Conservation (phyloP, 148 eudicot species). For the Chenopodium suecicum region DNA sequence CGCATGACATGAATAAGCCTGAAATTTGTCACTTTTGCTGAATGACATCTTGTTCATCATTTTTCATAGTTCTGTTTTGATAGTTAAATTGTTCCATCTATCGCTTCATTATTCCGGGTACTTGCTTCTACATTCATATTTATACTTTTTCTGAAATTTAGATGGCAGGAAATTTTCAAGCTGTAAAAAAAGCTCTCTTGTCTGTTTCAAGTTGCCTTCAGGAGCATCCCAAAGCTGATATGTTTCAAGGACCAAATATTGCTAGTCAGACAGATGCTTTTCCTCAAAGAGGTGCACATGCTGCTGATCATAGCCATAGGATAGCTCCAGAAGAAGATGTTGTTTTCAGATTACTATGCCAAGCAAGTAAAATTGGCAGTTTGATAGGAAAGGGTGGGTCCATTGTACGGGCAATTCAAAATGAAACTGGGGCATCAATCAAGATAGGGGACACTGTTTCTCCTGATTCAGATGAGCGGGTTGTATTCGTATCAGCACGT, state of each 20-base stretch:
- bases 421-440: conserved; percentile 61
- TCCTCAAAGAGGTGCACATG: conserved; percentile 24
- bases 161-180: conserved; percentile 51
- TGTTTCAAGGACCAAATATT: neutral
- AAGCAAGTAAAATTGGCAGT: conserved; percentile 47
- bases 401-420: conserved; percentile 40
- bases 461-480: conserved; percentile 51
- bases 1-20: neutral
- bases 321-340: conserved; percentile 56
- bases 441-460: conserved; percentile 45
- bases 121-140: neutral
- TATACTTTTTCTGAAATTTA: conserved; percentile 23
- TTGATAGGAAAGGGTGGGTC: conserved; percentile 65
- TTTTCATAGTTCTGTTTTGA: neutral
- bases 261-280: conserved; percentile 22
- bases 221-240: conserved; percentile 43
- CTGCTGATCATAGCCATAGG: conserved; percentile 37
- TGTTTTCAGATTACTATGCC: conserved; percentile 50
- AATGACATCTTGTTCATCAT: neutral
- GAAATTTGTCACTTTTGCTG: neutral
- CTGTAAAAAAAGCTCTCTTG: conserved; percentile 52
- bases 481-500: conserved; percentile 52
- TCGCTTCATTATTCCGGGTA: neutral
- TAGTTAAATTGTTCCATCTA: neutral
- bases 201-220: conserved; percentile 60